Evolutionary conservation across 257 asterid genomes (phyloP).

Genomic region (Mentha longifolia): DNA sequence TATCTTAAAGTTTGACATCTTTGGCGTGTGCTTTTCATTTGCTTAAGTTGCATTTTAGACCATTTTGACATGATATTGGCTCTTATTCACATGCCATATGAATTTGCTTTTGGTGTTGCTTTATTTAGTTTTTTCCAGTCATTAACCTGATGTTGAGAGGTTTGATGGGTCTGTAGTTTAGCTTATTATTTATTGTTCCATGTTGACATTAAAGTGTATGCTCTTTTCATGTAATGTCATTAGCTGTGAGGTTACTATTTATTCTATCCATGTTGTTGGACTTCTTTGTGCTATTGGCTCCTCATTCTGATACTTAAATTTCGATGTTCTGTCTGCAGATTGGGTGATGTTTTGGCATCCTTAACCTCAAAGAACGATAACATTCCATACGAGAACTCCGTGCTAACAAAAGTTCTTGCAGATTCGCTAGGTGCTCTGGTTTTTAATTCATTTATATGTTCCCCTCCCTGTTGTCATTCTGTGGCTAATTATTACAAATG

Average conservation of each 20-base stretch:
- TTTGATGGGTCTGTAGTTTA: background rate
- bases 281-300: conserved; percentile 24
- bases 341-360: conserved; percentile 97
- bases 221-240: conserved; percentile 22
- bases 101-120: conserved; percentile 21
- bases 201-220: conserved; percentile 5
- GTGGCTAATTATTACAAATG: background rate
- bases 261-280: conserved; percentile 32
- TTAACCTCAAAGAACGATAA: conserved; percentile 76
- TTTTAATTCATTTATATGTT: conserved; percentile 9
- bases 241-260: conserved; percentile 3
- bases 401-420: conserved; percentile 81
- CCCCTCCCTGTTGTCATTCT: conserved; percentile 21
- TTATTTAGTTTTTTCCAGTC: conserved; percentile 9
- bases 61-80: conserved; percentile 29
- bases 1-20: conserved; percentile 33
- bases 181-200: conserved; percentile 18
- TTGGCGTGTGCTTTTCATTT: conserved; percentile 18
- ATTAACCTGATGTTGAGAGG: background rate
- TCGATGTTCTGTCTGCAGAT: conserved; percentile 61
- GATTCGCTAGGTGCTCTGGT: conserved; percentile 69
- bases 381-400: conserved; percentile 83
- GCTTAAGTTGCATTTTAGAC: conserved; percentile 4
- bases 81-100: conserved; percentile 19
- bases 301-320: conserved; percentile 25